A percentile compares a stretch with the other conserved stretches of the same genome.
Conservation (phyloP, 129 eudicot genomes). For the Flaveria brownii region DNA sequence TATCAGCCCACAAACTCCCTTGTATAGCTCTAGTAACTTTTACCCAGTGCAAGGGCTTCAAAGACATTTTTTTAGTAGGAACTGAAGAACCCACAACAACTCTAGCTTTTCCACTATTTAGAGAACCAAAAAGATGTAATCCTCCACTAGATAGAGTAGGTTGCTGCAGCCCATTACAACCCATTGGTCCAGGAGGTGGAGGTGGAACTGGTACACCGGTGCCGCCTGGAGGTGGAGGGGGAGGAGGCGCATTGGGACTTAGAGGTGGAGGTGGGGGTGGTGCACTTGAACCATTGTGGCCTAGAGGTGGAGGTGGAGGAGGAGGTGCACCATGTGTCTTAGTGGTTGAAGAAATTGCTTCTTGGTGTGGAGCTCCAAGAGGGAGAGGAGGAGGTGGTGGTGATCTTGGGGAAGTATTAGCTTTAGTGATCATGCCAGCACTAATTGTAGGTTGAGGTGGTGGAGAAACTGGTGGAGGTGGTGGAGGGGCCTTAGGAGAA, state of each 20-base stretch:
- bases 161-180: conserved; percentile 39
- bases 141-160: conserved; percentile 51
- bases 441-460: conserved; percentile 25
- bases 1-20: conserved; percentile 98
- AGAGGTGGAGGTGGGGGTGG: conserved; percentile 56
- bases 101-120: conserved; percentile 58
- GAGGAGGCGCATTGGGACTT: conserved; percentile 36
- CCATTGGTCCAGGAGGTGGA: conserved; percentile 46
- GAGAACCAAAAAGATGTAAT: conserved; percentile 50
- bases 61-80: conserved; percentile 69
- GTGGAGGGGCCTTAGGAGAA: conserved; percentile 16
- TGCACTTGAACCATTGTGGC: no score
- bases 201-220: conserved; percentile 62
- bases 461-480: not conserved
- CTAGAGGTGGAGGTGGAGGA: conserved; percentile 46
- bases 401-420: conserved; percentile 1
- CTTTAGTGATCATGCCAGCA: conserved; percentile 6
- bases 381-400: conserved; percentile 36
- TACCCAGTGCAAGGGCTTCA: conserved; percentile 93
- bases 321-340: conserved; percentile 29
- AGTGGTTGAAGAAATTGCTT: conserved; percentile 22
- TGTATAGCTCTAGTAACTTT: conserved; percentile 93
- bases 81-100: conserved; percentile 51
- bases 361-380: conserved; percentile 31
- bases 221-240: conserved; percentile 58